Evolutionary conservation across 108 stramenopile genomes (phyloP).

Genomic region (Pseudonitzschia multiseries): DNA sequence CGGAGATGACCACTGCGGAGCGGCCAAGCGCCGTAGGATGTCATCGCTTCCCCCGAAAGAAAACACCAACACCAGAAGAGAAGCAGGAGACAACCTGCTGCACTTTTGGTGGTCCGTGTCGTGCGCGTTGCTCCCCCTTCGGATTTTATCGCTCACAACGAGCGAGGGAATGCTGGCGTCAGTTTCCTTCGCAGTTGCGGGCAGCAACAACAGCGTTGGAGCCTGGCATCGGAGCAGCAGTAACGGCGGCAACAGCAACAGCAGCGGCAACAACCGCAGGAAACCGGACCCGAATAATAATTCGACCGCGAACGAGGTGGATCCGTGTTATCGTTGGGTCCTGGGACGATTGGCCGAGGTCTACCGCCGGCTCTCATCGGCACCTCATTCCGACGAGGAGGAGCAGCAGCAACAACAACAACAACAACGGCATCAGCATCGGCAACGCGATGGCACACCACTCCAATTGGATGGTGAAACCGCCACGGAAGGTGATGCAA

Average conservation of each 20-base stretch:
- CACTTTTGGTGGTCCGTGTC: constrained; percentile 20
- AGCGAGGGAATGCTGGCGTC: neutral
- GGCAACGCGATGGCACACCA: too few species aligned
- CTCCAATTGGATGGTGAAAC: neutral
- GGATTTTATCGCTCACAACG: neutral
- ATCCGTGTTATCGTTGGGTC: neutral
- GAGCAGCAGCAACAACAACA: neutral
- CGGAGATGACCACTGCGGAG: too few species aligned
- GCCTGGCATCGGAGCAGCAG: too few species aligned
- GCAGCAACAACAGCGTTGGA: neutral
- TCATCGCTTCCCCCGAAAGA: too few species aligned
- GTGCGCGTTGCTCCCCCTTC: constrained; percentile 2
- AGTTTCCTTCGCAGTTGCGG: too few species aligned
- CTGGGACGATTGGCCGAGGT: constrained; percentile 11
- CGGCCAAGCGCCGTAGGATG: too few species aligned
- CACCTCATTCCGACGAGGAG: too few species aligned
- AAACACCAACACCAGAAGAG: too few species aligned
- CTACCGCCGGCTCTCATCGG: neutral
- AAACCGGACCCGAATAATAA: neutral
- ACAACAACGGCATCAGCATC: neutral
- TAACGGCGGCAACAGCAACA: neutral
- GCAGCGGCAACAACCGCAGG: neutral
- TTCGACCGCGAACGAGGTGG: neutral
- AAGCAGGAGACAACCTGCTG: neutral
- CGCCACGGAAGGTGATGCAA: neutral